Conservation (phyloP, 2,329 filamentous ascomycete species). For the Pseudogymnoascus sp. region DNA sequence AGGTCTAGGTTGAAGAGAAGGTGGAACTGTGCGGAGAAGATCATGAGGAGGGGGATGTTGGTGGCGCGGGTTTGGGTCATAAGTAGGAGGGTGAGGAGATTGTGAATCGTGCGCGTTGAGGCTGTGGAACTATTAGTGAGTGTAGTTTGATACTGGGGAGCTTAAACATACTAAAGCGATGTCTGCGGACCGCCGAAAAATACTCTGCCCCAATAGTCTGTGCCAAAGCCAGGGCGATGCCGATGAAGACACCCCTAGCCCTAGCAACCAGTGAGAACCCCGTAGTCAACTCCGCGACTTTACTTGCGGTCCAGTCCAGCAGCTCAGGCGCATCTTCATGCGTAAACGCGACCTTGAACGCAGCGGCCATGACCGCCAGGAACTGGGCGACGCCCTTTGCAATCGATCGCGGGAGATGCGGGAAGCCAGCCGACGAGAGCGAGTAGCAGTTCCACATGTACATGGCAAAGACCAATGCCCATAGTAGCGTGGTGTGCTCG, state of each 20-base stretch:
- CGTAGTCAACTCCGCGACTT: constrained; percentile 16
- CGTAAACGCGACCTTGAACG: constrained; percentile 88
- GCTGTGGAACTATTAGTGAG: constrained; percentile 15
- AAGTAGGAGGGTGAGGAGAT: constrained; percentile 67
- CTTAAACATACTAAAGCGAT: constrained; percentile 8
- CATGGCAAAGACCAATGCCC: constrained; percentile 59
- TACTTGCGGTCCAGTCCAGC: constrained; percentile 37
- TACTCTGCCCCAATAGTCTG: constrained; percentile 39
- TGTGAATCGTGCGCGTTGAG: constrained; percentile 44
- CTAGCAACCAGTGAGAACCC: constrained; percentile 21
- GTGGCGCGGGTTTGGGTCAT: constrained; percentile 78
- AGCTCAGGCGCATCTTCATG: constrained; percentile 82
- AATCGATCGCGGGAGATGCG: constrained; percentile 21
- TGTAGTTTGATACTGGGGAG: background rate
- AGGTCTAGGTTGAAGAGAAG: constrained; percentile 42
- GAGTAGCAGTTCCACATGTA: constrained; percentile 47
- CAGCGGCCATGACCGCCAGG: constrained; percentile 49
- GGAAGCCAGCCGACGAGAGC: constrained; percentile 20
- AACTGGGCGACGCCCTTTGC: constrained; percentile 29
- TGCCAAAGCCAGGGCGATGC: constrained; percentile 30
- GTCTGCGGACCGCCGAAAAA: constrained; percentile 13
- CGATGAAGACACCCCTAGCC: constrained; percentile 40
- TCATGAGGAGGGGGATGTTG: constrained; percentile 76
- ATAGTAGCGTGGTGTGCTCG: constrained; percentile 58
- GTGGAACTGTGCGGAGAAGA: constrained; percentile 58